phyloP scores from a whole-genome alignment of 164 flowering plant species.

The Paratinospora sagittata region DNA sequence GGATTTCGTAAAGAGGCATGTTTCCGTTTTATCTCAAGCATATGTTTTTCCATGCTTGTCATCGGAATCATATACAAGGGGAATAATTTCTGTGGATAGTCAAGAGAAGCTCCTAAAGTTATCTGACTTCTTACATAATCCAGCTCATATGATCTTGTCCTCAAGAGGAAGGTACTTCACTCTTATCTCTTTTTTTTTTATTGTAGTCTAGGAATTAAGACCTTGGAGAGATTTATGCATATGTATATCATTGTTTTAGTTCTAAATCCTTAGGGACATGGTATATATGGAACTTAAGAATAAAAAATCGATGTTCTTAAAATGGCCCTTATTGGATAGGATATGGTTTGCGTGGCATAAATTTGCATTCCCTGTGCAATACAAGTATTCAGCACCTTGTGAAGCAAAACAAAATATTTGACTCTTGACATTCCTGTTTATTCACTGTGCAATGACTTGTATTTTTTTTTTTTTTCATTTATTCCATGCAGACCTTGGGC shows the following conservation, averaged over 20 bases:
- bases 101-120: constrained; percentile 30
- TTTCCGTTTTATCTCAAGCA: constrained; percentile 27
- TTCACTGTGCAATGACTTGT: background rate
- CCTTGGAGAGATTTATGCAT: background rate
- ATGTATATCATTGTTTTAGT: background rate
- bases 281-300: no score
- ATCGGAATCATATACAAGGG: constrained; percentile 32
- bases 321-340: background rate
- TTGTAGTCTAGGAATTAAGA: background rate
- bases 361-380: background rate
- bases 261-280: background rate
- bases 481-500: constrained; percentile 43
- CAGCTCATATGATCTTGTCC: constrained; percentile 40
- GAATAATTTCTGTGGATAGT: constrained; percentile 26
- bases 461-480: background rate
- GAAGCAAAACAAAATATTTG: background rate
- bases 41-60: constrained; percentile 36
- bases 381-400: background rate
- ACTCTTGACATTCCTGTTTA: background rate
- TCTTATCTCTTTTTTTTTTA: background rate
- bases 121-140: constrained; percentile 28
- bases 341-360: background rate
- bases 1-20: constrained; percentile 33
- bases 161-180: constrained; percentile 39
- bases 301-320: no score